Conservation (phyloP, 768 basidiomycete genomes). For the Phylloporus sp. region DNA sequence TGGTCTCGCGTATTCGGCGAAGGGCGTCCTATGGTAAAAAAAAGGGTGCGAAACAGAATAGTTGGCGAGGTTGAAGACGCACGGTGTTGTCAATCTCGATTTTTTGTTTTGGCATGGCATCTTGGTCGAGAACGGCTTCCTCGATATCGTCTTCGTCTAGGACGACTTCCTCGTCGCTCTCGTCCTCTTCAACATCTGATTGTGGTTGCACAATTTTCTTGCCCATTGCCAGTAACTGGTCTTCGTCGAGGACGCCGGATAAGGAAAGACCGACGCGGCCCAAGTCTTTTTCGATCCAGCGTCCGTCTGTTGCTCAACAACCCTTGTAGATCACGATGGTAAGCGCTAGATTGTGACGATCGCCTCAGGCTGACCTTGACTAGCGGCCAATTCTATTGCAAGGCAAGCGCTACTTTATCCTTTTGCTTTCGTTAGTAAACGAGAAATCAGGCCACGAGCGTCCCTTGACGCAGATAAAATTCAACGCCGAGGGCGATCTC, state of each 20-base stretch:
- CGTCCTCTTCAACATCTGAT: slow-evolving; percentile 22
- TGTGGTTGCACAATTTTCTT: slow-evolving; percentile 9
- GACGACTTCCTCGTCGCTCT: slow-evolving; percentile 40
- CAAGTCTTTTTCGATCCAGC: slow-evolving; percentile 15
- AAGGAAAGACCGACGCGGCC: slow-evolving; percentile 14
- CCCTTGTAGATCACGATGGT: slow-evolving; percentile 14
- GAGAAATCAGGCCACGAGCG: slow-evolving; percentile 81
- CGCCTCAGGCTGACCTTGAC: background rate
- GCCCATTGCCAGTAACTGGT: slow-evolving; percentile 11
- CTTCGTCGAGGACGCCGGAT: slow-evolving; percentile 8
- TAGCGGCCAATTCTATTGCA: slow-evolving; percentile 74
- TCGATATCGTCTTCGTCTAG: slow-evolving; percentile 78
- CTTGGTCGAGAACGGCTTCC: slow-evolving; percentile 62
- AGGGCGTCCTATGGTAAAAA: slow-evolving; percentile 56
- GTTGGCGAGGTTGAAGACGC: slow-evolving; percentile 21
- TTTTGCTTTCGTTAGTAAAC: slow-evolving; percentile 3
- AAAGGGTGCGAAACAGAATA: background rate
- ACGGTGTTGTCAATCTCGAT: slow-evolving; percentile 69
- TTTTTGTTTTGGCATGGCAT: slow-evolving; percentile 76
- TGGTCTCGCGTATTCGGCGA: slow-evolving; percentile 72
- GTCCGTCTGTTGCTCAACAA: background rate
- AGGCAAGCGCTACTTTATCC: slow-evolving; percentile 36
- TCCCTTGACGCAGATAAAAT: slow-evolving; percentile 95
- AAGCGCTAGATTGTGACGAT: background rate
- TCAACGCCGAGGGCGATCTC: slow-evolving; percentile 93